These are phyloP conservation scores for Gremmenia infestans DNA, from an alignment of 2,329 filamentous ascomycete genomes.

Conservation along the genomic window DNA sequence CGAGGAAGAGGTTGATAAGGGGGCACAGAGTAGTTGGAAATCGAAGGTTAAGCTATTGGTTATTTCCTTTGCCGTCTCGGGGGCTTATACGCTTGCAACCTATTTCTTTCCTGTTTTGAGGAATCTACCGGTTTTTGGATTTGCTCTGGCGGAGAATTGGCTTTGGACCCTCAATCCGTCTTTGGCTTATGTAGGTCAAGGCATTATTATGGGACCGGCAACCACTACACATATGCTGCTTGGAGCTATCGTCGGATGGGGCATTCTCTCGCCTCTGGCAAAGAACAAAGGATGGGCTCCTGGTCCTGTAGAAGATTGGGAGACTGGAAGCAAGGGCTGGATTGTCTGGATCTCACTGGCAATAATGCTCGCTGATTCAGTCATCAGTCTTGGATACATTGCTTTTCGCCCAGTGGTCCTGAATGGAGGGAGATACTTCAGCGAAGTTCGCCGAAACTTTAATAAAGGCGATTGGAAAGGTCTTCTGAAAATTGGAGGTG, in stretches of 20 bases:
- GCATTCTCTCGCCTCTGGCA: constrained; percentile 79
- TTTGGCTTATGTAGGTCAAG: constrained; percentile 94
- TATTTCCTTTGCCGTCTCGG: constrained; percentile 54
- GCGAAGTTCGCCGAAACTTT: constrained; percentile 24
- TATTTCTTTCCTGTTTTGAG: constrained; percentile 87
- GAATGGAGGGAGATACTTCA: constrained; percentile 38
- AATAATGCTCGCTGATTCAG: constrained; percentile 92
- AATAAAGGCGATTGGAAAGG: constrained; percentile 28
- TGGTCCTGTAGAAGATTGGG: constrained; percentile 82
- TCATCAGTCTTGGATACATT: constrained; percentile 82
- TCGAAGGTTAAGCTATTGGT: constrained; percentile 38
- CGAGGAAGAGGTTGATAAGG: constrained; percentile 23
- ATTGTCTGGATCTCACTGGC: constrained; percentile 95
- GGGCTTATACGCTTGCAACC: constrained; percentile 69
- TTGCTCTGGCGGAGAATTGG: constrained; percentile 70
- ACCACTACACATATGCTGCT: constrained; percentile 95
- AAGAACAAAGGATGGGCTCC: constrained; percentile 86
- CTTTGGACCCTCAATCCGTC: constrained; percentile 96
- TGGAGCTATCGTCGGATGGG: constrained; percentile 87
- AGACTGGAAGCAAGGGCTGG: constrained; percentile 92
- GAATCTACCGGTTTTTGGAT: constrained; percentile 81
- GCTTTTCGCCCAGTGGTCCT: constrained; percentile 57
- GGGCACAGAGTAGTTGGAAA: constrained; percentile 29
- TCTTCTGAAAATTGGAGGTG: constrained; percentile 16
- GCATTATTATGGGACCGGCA: constrained; percentile 95